Percentiles rank a stretch among this genome's conserved stretches.
Conservation (phyloP, 352 stramenopile genomes). For the Globisporangium spinosum region DNA sequence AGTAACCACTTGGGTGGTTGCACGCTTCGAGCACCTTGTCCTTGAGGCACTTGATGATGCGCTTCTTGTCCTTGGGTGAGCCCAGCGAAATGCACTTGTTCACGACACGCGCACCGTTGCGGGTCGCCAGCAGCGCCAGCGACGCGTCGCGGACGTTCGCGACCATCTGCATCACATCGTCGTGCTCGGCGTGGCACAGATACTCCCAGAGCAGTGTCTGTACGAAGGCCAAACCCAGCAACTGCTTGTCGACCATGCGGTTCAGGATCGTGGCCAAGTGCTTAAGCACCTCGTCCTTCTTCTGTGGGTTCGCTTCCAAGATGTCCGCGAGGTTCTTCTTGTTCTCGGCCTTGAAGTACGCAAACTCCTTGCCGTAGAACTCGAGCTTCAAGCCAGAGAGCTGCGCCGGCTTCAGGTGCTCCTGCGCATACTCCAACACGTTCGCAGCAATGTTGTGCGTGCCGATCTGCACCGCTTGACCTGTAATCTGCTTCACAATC, state of each 20-base stretch:
- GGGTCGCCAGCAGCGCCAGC: constrained; percentile 81
- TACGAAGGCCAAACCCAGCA: constrained; percentile 85
- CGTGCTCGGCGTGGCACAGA: constrained; percentile 71
- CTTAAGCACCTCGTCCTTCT: constrained; percentile 74
- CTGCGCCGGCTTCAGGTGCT: constrained; percentile 84
- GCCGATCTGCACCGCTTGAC: constrained; percentile 89
- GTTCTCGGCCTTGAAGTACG: constrained; percentile 80
- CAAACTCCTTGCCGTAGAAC: constrained; percentile 89
- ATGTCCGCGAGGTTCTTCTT: constrained; percentile 84
- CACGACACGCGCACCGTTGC: constrained; percentile 82
- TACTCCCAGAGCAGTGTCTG: constrained; percentile 90
- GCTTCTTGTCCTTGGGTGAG: constrained; percentile 88
- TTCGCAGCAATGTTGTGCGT: constrained; percentile 94
- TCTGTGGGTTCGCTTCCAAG: constrained; percentile 53
- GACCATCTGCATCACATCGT: constrained; percentile 83
- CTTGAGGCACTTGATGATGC: constrained; percentile 89
- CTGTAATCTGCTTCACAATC: constrained; percentile 91
- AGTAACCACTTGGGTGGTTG: constrained; percentile 89
- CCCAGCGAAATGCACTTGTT: constrained; percentile 83
- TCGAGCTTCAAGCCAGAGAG: constrained; percentile 84
- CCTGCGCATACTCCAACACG: constrained; percentile 90
- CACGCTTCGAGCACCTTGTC: constrained; percentile 87
- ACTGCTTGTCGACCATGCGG: constrained; percentile 88
- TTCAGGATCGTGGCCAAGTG: constrained; percentile 68
- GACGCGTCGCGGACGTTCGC: constrained; percentile 84